Conservation (phyloP, 2,329 filamentous ascomycete genomes). For the Colletotrichum costaricense region DNA sequence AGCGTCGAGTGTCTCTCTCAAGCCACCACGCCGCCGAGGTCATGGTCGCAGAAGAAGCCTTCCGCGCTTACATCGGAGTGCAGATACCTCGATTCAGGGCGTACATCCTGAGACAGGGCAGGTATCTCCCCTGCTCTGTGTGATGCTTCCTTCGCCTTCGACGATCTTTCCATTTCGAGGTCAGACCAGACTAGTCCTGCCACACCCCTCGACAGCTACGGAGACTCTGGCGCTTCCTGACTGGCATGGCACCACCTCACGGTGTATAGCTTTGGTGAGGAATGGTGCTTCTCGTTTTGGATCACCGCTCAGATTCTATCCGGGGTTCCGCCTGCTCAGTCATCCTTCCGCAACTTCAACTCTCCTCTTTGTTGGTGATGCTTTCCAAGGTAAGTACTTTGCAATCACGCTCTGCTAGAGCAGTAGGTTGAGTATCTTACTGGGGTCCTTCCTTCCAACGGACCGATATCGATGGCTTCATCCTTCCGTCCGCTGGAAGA, state of each 20-base stretch:
- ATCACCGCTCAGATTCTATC: not conserved
- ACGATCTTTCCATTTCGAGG: not conserved
- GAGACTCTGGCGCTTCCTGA: not conserved
- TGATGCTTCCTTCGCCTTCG: conserved; percentile 1
- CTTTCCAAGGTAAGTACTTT: not conserved
- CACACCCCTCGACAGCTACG: not conserved
- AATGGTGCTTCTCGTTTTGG: not conserved
- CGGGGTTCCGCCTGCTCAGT: not conserved
- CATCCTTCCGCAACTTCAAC: not conserved
- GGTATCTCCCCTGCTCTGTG: not conserved
- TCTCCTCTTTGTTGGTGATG: not conserved
- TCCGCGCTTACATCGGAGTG: not conserved
- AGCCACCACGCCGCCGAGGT: not conserved
- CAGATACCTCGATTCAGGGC: not conserved
- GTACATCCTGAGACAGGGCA: not conserved
- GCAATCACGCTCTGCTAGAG: not conserved
- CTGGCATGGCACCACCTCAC: not conserved
- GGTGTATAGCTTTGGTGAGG: not conserved
- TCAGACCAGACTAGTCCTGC: not conserved
- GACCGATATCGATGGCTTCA: not conserved
- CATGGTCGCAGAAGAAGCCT: not conserved
- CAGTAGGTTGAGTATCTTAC: not conserved
- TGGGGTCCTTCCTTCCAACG: not conserved
- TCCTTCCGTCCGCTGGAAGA: not conserved
- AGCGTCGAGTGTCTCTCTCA: not conserved